Evolutionary conservation across 352 stramenopile species (phyloP).

Genomic region (Pythium volutum): DNA sequence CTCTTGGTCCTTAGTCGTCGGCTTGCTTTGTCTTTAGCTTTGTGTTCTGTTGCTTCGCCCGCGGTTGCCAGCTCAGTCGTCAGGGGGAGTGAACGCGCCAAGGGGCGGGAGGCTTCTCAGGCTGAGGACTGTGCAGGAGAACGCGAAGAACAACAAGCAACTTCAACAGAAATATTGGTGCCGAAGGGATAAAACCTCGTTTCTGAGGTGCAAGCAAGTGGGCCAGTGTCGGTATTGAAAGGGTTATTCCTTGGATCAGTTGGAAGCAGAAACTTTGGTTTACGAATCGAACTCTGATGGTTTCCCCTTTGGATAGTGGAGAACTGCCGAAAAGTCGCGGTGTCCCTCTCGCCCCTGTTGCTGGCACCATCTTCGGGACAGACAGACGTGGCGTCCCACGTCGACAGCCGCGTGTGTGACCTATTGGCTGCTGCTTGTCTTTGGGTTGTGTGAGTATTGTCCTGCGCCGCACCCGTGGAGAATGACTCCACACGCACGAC

Average conservation of each 20-base stretch:
- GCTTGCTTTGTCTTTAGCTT: not conserved
- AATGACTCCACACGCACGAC: no score
- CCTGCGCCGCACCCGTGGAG: no score
- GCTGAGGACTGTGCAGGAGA: not conserved
- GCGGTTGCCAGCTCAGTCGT: not conserved
- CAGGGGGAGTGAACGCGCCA: not conserved
- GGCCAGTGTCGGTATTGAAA: conserved; percentile 11
- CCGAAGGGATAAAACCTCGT: conserved; percentile 5
- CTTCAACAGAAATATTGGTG: conserved; percentile 19
- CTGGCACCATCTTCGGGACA: not conserved
- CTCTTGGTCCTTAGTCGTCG: not conserved
- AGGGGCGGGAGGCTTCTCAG: not conserved
- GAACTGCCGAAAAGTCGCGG: conserved; percentile 11
- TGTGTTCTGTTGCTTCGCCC: not conserved
- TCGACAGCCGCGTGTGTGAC: no score
- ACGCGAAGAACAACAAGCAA: conserved; percentile 17
- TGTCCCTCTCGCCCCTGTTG: not conserved
- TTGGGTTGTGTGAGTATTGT: no score
- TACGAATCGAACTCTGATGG: not conserved
- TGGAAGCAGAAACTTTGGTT: not conserved
- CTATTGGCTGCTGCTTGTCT: no score
- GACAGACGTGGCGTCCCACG: not conserved
- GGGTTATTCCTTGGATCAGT: not conserved
- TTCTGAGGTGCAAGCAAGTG: conserved; percentile 6
- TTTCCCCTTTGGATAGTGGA: conserved; percentile 10